Conservation (phyloP, 106 monocot species). For the Xerophyta viscosa region DNA sequence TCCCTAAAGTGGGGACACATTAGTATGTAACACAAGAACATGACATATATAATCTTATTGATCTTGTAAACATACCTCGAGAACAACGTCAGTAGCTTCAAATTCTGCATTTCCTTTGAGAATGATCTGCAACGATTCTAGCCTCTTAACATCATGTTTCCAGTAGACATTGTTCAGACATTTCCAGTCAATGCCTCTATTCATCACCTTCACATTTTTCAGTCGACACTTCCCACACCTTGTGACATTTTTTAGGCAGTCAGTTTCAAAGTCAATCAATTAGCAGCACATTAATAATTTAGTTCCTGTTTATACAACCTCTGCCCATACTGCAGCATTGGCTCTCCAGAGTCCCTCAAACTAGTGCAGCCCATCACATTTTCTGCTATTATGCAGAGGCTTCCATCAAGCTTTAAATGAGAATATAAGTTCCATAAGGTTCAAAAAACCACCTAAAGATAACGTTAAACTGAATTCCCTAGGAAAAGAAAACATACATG, state of each 20-base stretch:
- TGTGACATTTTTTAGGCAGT: conserved; percentile 5
- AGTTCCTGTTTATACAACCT: conserved; percentile 29
- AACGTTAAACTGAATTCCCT: background rate
- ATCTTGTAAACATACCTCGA: conserved; percentile 33
- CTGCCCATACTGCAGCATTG: conserved; percentile 67
- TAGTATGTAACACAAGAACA: background rate
- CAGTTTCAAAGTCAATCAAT: no score
- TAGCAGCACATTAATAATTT: conserved; percentile 1
- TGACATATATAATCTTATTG: conserved; percentile 1
- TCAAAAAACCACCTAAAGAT: background rate
- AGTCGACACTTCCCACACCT: conserved; percentile 88
- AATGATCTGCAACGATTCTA: conserved; percentile 58
- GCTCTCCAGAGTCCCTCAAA: conserved; percentile 38
- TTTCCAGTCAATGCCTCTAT: conserved; percentile 79
- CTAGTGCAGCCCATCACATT: conserved; percentile 68
- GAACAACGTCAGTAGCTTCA: conserved; percentile 65
- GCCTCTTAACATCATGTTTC: conserved; percentile 80
- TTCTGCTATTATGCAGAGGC: conserved; percentile 68
- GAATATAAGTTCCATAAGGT: background rate
- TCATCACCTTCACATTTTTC: conserved; percentile 62
- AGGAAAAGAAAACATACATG: conserved; percentile 32
- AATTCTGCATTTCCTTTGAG: conserved; percentile 95
- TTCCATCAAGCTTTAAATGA: conserved; percentile 76
- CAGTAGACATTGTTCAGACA: conserved; percentile 75
- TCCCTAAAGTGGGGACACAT: conserved; percentile 40